Conservation (phyloP, 345 rosid genomes). For the Conringia planisiliqua region DNA sequence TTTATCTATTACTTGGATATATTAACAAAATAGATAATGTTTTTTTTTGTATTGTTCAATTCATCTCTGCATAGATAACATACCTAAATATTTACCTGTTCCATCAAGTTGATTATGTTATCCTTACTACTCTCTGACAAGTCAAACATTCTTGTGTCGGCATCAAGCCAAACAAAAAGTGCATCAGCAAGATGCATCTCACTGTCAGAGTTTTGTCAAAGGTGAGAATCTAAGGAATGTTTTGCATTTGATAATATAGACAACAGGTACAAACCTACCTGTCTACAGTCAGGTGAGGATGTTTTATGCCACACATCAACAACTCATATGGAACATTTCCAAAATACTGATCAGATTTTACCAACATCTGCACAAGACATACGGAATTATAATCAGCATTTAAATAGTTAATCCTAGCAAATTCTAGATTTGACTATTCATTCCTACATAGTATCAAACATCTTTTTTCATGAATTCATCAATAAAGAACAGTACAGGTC, state of each 20-base stretch:
- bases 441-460: too few species aligned
- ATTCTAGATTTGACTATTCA: too few species aligned
- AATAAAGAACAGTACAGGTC: neutral
- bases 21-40: too few species aligned
- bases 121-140: conserved; percentile 22
- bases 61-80: neutral
- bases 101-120: conserved; percentile 42
- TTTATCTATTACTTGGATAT: too few species aligned
- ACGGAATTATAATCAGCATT: too few species aligned
- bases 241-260: neutral
- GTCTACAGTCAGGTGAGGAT: conserved; percentile 56
- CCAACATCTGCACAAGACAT: conserved; percentile 59
- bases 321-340: conserved; percentile 48
- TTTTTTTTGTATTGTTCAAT: neutral
- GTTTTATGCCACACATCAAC: conserved; percentile 50
- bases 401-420: too few species aligned
- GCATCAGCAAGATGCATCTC: conserved; percentile 72
- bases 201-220: conserved; percentile 43
- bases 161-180: conserved; percentile 62
- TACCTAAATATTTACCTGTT: conserved; percentile 45
- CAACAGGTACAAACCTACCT: conserved; percentile 41
- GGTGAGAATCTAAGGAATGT: conserved; percentile 34
- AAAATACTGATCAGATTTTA: conserved; percentile 44
- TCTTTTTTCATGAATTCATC: too few species aligned
- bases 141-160: conserved; percentile 31